phyloP scores from a whole-genome alignment of 768 basidiomycete species.

The Termitomyces sp. region DNA sequence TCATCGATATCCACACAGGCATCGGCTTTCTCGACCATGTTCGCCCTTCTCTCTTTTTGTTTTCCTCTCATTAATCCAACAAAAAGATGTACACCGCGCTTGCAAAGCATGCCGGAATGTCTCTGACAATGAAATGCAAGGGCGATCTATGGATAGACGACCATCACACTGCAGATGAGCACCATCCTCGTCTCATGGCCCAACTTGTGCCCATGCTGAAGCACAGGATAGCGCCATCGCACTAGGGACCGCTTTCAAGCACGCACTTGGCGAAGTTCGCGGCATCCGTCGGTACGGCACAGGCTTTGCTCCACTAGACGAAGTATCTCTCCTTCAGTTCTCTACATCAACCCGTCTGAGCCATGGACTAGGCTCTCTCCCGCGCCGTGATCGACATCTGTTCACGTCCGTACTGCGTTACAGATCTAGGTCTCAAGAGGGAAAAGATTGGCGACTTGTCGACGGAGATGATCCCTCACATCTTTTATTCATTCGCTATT shows the following conservation, averaged over 20 bases:
- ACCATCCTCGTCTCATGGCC: neutral
- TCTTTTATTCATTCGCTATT: constrained; percentile 97
- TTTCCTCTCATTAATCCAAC: constrained; percentile 1
- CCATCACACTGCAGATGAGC: constrained; percentile 98
- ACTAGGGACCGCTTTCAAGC: constrained; percentile 86
- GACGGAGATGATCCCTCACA: constrained; percentile 97
- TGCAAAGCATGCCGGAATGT: constrained; percentile 95
- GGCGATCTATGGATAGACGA: constrained; percentile 98
- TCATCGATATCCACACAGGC: constrained; percentile 84
- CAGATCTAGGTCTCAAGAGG: constrained; percentile 79
- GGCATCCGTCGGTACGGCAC: constrained; percentile 95
- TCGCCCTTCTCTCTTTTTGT: constrained; percentile 17
- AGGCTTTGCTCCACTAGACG: constrained; percentile 94
- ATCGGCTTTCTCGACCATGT: constrained; percentile 99
- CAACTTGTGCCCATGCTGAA: neutral
- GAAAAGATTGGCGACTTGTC: constrained; percentile 95
- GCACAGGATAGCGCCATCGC: constrained; percentile 87
- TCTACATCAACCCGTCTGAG: constrained; percentile 3
- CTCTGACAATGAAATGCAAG: constrained; percentile 82
- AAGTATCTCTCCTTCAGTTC: constrained; percentile 44
- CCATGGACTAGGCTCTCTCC: constrained; percentile 61
- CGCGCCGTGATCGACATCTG: constrained; percentile 98
- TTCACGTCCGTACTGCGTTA: constrained; percentile 92
- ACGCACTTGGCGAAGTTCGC: constrained; percentile 89
- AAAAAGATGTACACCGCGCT: constrained; percentile 94